Conservation (phyloP, 768 basidiomycete genomes). For the Boletus subcaerulescens region DNA sequence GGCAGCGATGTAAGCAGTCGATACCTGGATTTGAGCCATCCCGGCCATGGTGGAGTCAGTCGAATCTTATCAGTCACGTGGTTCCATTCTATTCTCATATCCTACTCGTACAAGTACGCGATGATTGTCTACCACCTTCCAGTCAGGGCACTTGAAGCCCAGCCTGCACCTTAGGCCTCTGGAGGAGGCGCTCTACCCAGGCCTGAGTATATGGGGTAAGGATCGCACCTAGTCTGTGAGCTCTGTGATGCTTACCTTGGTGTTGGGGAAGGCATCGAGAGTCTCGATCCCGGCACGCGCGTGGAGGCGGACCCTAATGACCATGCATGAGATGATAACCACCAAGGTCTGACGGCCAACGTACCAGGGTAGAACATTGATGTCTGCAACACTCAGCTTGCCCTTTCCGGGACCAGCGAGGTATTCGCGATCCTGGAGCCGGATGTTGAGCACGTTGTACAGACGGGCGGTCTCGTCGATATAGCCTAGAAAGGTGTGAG, state of each 20-base stretch:
- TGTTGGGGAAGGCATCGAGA: conserved; percentile 60
- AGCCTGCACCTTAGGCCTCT: conserved; percentile 22
- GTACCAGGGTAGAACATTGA: conserved; percentile 66
- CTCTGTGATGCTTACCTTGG: conserved; percentile 42
- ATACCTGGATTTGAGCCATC: conserved; percentile 13
- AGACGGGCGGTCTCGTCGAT: conserved; percentile 78
- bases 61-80: conserved; percentile 22
- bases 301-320: conserved; percentile 53
- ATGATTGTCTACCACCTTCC: background rate
- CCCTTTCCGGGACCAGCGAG: conserved; percentile 75
- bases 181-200: conserved; percentile 29
- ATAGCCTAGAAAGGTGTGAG: conserved; percentile 50
- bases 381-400: conserved; percentile 67
- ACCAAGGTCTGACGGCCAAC: conserved; percentile 3
- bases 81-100: background rate
- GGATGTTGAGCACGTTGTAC: conserved; percentile 78
- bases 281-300: conserved; percentile 47
- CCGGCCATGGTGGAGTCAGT: background rate
- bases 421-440: conserved; percentile 71
- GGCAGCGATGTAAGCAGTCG: conserved; percentile 44
- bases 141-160: conserved; percentile 20
- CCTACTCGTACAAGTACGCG: background rate
- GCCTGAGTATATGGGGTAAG: conserved; percentile 13
- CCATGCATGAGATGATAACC: background rate
- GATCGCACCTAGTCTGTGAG: background rate